phyloP scores from a whole-genome alignment of 78 protist genomes.

The Chrysochromulina tobinii region DNA sequence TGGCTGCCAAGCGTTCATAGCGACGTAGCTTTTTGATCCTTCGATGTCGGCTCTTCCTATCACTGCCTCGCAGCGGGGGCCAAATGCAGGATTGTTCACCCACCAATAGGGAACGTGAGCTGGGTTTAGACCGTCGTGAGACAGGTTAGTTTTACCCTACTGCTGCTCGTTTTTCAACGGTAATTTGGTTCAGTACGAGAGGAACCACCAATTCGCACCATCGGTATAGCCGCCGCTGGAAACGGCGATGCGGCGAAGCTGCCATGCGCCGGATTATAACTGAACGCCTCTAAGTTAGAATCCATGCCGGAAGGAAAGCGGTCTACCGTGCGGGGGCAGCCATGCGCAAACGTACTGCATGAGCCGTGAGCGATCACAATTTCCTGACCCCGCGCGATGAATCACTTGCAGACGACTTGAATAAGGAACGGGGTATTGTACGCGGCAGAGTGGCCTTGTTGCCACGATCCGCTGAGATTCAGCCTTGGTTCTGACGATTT shows the following conservation, averaged over 20 bases:
- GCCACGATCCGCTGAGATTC: slow-evolving; percentile 31
- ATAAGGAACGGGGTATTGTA: slow-evolving; percentile 35
- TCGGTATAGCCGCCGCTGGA: slow-evolving; percentile 63
- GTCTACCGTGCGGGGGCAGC: not conserved
- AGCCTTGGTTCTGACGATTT: not conserved
- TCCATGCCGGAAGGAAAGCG: slow-evolving; percentile 25
- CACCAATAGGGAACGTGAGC: slow-evolving; percentile 89
- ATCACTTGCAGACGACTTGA: slow-evolving; percentile 49
- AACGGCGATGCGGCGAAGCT: slow-evolving; percentile 63
- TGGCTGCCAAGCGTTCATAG: slow-evolving; percentile 95
- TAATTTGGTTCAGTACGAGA: slow-evolving; percentile 79
- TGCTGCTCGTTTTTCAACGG: slow-evolving; percentile 51
- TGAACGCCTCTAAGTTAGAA: slow-evolving; percentile 84
- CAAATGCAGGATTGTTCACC: slow-evolving; percentile 91
- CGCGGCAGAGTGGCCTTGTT: slow-evolving; percentile 30
- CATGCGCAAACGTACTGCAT: not conserved
- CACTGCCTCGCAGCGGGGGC: slow-evolving; percentile 74
- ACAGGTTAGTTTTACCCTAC: slow-evolving; percentile 90
- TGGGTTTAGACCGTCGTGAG: slow-evolving; percentile 94
- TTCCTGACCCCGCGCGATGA: not conserved
- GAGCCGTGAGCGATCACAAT: slow-evolving; percentile 13
- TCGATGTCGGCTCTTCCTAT: slow-evolving; percentile 95
- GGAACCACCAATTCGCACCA: slow-evolving; percentile 72
- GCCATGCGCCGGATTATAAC: slow-evolving; percentile 64
- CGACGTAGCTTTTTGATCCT: slow-evolving; percentile 94